phyloP scores from a whole-genome alignment of 129 eudicot genomes.

The Dittrichia graveolens region DNA sequence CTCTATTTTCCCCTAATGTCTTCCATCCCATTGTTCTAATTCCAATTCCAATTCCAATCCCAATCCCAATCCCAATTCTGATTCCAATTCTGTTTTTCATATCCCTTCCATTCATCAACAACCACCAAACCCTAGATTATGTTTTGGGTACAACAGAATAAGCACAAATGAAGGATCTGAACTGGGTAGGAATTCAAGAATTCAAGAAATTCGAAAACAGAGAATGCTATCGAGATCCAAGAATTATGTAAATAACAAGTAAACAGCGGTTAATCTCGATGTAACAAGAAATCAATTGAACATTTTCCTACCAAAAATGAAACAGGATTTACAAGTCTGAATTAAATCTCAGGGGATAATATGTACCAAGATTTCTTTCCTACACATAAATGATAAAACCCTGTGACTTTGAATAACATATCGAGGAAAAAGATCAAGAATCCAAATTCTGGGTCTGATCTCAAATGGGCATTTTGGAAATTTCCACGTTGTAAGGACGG shows the following conservation, averaged over 20 bases:
- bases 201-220: not conserved
- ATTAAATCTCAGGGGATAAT: too few relatives aligned
- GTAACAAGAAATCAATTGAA: conserved; percentile 20
- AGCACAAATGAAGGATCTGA: conserved; percentile 12
- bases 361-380: too few relatives aligned
- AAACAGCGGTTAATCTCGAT: too few relatives aligned
- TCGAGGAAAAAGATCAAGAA: conserved; percentile 6
- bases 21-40: conserved; percentile 66
- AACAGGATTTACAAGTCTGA: not conserved
- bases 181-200: not conserved
- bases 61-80: too few relatives aligned
- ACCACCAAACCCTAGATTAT: conserved; percentile 12
- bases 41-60: too few relatives aligned
- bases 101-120: conserved; percentile 33
- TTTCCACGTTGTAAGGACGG: not conserved
- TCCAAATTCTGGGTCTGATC: not conserved
- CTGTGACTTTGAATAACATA: conserved; percentile 14
- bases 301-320: too few relatives aligned
- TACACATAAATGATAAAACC: too few relatives aligned
- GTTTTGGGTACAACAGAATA: not conserved
- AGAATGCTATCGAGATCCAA: conserved; percentile 9
- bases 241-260: too few relatives aligned
- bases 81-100: conserved; percentile 27
- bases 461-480: not conserved
- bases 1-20: too few relatives aligned